These are phyloP conservation scores for Ceratocystis cubensis DNA, from an alignment of 2,329 filamentous ascomycete species.

Conservation along the genomic window DNA sequence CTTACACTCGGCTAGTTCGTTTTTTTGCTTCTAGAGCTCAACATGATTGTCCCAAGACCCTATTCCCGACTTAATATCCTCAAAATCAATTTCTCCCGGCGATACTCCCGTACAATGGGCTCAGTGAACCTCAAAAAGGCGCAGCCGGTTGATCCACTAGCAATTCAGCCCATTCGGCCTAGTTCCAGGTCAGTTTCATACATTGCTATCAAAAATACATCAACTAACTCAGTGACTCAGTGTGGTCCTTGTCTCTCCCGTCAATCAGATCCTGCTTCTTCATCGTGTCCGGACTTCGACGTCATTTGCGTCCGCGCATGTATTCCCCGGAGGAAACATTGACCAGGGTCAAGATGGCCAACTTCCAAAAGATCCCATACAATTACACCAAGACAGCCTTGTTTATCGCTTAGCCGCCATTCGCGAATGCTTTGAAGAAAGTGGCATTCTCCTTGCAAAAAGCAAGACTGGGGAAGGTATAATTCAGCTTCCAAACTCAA, in stretches of 20 bases:
- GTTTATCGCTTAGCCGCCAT: slow-evolving; percentile 75
- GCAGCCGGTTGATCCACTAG: background rate
- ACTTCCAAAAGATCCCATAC: slow-evolving; percentile 37
- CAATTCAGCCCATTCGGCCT: slow-evolving; percentile 7
- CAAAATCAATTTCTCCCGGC: background rate
- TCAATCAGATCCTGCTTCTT: slow-evolving; percentile 77
- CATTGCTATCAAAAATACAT: background rate
- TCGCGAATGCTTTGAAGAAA: slow-evolving; percentile 90
- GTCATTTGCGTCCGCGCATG: slow-evolving; percentile 82
- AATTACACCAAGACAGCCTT: slow-evolving; percentile 55
- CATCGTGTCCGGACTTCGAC: slow-evolving; percentile 72
- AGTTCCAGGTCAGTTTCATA: slow-evolving; percentile 13
- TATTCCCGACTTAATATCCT: background rate
- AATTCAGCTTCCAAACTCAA: slow-evolving; percentile 46
- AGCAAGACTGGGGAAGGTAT: slow-evolving; percentile 35
- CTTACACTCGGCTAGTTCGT: background rate
- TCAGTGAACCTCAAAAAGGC: slow-evolving; percentile 3
- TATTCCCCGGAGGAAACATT: slow-evolving; percentile 86
- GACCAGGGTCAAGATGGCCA: slow-evolving; percentile 62
- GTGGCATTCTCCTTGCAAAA: slow-evolving; percentile 65
- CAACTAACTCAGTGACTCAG: slow-evolving; percentile 16
- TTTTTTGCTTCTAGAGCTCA: background rate
- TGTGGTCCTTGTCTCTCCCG: slow-evolving; percentile 71
- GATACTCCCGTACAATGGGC: background rate
- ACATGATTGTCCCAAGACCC: background rate